phyloP scores from a whole-genome alignment of 2,329 filamentous ascomycete genomes.

The Pseudogymnoascus sp. region DNA sequence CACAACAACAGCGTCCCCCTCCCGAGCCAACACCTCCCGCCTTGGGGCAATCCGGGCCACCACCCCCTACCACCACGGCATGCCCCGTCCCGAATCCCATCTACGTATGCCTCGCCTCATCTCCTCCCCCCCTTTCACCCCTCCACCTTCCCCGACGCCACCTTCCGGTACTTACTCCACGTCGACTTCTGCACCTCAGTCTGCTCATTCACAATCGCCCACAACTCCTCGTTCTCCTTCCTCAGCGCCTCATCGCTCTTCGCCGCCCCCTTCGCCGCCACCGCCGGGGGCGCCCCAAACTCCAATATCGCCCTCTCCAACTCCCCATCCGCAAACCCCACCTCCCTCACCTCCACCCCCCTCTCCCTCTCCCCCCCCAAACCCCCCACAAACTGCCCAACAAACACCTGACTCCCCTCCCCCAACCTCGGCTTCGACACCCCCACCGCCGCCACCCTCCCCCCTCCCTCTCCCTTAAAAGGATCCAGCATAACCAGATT shows the following conservation, averaged over 20 bases:
- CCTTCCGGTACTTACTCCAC: background rate
- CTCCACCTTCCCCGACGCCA: background rate
- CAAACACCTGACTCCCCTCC: conserved; percentile 56
- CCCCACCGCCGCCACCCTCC: conserved; percentile 42
- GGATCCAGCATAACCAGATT: conserved; percentile 69
- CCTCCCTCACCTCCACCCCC: conserved; percentile 55
- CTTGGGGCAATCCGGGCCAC: too few relatives aligned
- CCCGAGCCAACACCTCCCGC: too few relatives aligned
- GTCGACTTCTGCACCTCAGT: conserved; percentile 35
- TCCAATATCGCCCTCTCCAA: conserved; percentile 43
- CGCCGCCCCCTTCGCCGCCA: conserved; percentile 21
- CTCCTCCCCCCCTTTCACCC: background rate
- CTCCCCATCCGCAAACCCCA: conserved; percentile 48
- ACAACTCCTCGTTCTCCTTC: conserved; percentile 38
- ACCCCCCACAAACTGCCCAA: conserved; percentile 55
- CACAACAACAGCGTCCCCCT: background rate
- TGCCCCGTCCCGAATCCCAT: background rate
- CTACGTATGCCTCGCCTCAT: background rate
- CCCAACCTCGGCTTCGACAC: conserved; percentile 76
- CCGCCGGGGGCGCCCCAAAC: conserved; percentile 29
- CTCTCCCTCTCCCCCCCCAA: conserved; percentile 69
- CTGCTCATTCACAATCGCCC: conserved; percentile 38
- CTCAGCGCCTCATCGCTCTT: conserved; percentile 29
- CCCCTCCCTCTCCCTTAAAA: conserved; percentile 39
- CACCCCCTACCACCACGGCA: too few relatives aligned